Conservation (phyloP, 2,329 filamentous ascomycete genomes). For the Cordyceps tenuipes region DNA sequence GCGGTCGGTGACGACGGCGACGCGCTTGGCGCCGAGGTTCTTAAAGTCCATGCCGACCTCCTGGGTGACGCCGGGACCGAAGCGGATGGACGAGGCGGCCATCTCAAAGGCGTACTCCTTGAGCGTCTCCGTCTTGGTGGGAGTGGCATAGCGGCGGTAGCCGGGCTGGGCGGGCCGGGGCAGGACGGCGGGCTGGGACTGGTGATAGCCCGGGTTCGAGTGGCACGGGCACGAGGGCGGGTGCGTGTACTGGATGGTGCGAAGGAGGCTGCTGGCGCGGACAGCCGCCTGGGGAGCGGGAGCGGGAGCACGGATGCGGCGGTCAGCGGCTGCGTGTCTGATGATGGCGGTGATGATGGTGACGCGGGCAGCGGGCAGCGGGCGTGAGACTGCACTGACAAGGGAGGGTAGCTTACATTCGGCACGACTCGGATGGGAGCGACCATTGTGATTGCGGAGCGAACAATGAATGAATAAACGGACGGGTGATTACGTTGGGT, state of each 20-base stretch:
- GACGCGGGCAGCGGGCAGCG: too few relatives aligned
- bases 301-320: neutral
- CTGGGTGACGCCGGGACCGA: slow-evolving; percentile 85
- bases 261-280: slow-evolving; percentile 64
- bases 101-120: slow-evolving; percentile 99
- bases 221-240: slow-evolving; percentile 88
- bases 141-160: slow-evolving; percentile 59
- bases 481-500: too few relatives aligned
- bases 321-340: neutral
- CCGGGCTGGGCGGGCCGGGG: slow-evolving; percentile 33
- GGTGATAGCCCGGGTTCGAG: slow-evolving; percentile 74
- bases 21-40: slow-evolving; percentile 79
- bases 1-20: slow-evolving; percentile 84
- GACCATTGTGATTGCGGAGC: slow-evolving; percentile 8
- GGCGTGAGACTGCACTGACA: neutral
- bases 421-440: slow-evolving; percentile 25
- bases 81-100: slow-evolving; percentile 90
- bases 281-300: slow-evolving; percentile 41
- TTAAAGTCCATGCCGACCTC: slow-evolving; percentile 97
- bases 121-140: slow-evolving; percentile 50
- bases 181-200: slow-evolving; percentile 50
- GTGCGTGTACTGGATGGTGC: slow-evolving; percentile 85
- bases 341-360: neutral
- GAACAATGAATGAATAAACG: neutral
- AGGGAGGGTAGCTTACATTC: slow-evolving; percentile 26